phyloP scores from a whole-genome alignment of 495 filamentous ascomycete species.

The Daldinia childiae region DNA sequence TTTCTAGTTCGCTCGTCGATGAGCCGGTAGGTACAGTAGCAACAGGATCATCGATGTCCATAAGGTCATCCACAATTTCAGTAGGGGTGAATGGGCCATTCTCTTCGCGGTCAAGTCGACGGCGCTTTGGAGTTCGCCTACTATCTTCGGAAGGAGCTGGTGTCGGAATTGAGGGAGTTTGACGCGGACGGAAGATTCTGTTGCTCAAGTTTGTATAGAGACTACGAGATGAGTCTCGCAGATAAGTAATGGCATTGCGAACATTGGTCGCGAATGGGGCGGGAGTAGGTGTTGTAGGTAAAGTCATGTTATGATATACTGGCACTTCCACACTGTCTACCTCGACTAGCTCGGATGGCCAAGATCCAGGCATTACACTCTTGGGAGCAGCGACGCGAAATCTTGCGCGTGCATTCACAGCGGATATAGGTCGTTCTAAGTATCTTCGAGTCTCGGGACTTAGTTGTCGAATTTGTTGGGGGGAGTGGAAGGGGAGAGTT shows the following conservation, averaged over 20 bases:
- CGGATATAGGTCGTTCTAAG: background rate
- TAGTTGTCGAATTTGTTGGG: background rate
- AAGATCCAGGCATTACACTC: conserved; percentile 33
- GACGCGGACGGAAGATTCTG: conserved; percentile 16
- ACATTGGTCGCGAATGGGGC: conserved; percentile 15
- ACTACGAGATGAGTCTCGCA: conserved; percentile 30
- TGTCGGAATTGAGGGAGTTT: background rate
- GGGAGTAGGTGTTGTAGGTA: conserved; percentile 1
- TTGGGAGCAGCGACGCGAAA: background rate
- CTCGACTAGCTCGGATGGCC: conserved; percentile 24
- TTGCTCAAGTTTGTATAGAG: conserved; percentile 19
- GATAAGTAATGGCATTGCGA: conserved; percentile 18
- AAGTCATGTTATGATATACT: conserved; percentile 3
- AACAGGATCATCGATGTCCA: conserved; percentile 27
- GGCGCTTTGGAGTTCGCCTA: conserved; percentile 28
- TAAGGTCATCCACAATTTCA: background rate
- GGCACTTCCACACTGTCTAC: conserved; percentile 5
- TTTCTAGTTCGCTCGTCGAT: background rate
- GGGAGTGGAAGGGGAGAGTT: background rate
- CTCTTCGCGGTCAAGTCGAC: conserved; percentile 16
- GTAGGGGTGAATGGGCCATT: background rate
- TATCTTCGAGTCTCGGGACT: conserved; percentile 7
- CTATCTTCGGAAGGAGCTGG: conserved; percentile 20
- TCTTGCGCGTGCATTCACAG: conserved; percentile 3
- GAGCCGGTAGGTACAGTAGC: background rate